Percentiles rank a stretch among this genome's conserved stretches.
Evolutionary conservation across 164 flowering plant species (phyloP).

Genomic region (Platanus orientalis): DNA sequence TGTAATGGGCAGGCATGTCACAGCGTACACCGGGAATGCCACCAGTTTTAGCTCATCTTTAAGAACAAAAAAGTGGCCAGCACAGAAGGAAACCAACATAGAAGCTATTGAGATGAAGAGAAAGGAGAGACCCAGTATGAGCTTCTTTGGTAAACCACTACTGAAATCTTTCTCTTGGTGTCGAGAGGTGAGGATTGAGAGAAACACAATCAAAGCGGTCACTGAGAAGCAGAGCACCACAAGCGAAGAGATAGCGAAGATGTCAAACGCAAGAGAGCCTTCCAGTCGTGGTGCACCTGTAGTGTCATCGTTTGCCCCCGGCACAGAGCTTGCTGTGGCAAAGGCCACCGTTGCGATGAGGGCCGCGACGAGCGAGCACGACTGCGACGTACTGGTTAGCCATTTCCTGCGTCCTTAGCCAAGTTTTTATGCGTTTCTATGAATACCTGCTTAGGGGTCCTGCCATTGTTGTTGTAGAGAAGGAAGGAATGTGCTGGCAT

Average conservation of each 20-base stretch:
- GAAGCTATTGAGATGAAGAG: too few relatives aligned
- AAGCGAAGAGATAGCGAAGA: too few relatives aligned
- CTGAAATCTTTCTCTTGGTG: too few relatives aligned
- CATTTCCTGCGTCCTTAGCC: slow-evolving; percentile 15
- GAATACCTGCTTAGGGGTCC: slow-evolving; percentile 24
- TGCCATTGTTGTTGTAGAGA: slow-evolving; percentile 8
- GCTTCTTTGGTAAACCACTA: too few relatives aligned
- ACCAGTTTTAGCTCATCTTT: too few relatives aligned
- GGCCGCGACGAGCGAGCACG: slow-evolving; percentile 20
- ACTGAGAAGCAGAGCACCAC: too few relatives aligned
- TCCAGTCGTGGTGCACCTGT: slow-evolving; percentile 8
- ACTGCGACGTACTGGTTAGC: slow-evolving; percentile 25
- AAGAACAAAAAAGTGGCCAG: too few relatives aligned
- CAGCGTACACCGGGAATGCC: too few relatives aligned
- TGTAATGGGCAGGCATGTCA: too few relatives aligned
- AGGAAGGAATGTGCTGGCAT: slow-evolving; percentile 15
- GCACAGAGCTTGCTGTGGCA: not conserved
- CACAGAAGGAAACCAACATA: too few relatives aligned
- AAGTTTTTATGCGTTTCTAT: slow-evolving; percentile 15
- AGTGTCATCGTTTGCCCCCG: not conserved
- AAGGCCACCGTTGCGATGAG: slow-evolving; percentile 29
- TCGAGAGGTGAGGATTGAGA: slow-evolving; percentile 26
- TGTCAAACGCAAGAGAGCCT: slow-evolving; percentile 21
- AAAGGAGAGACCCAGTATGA: too few relatives aligned
- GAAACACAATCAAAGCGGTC: slow-evolving; percentile 20